Evolutionary conservation across 1,284 basidiomycete genomes (phyloP), one percentile per base, ranked within the genome.

Genomic region (Heliocybe sulcata): DNA sequence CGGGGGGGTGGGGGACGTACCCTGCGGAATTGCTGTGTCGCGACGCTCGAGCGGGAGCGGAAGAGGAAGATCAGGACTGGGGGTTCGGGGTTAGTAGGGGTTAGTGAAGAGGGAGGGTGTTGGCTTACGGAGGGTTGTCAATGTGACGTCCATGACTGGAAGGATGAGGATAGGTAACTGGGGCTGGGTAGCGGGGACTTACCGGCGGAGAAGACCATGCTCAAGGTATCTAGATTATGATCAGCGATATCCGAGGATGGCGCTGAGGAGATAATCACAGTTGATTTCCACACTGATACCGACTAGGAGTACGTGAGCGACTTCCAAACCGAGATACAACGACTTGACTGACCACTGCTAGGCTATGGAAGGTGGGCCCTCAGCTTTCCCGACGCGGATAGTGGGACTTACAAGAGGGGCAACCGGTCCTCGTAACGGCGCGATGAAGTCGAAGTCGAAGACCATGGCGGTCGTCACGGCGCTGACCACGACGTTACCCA

Each of bases 1-100:
- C 38, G 38, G 6, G 4, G 6, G 38, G n/a, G n/a, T 16, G 9
- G 35, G 14, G 47, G 25, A 52, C 60, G 45, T 48, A 67, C 66
- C 26, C 61, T 57, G 27, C 63, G 63, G 35, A 69, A 66, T 23
- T 63, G 61, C 20, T 59, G 60, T 3, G 65, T 63, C 3, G 62
- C 59, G 47, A 65, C 63, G 25, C 61, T 56, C 16, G 61, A 60
- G 48, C 62, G 66, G n/a, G 65, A 64, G n/a, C 61, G 61, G 8
- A 64, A 56, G 1, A 68, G 63, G 53, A 63, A 66, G 19, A 58
- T 58, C 42, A 68, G 61, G 27, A 68, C 66, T 69, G 49, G 20
- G 12, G 23, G 20, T 42, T 16, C 19, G 8, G 6, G 16, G 6
- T 20, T 6, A 42, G 38, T n/a, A n/a, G n/a, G 19, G 16, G 38